These are phyloP conservation scores for Pseudocercospora cruenta DNA, from an alignment of 2,329 filamentous ascomycete species.

Conservation along the genomic window DNA sequence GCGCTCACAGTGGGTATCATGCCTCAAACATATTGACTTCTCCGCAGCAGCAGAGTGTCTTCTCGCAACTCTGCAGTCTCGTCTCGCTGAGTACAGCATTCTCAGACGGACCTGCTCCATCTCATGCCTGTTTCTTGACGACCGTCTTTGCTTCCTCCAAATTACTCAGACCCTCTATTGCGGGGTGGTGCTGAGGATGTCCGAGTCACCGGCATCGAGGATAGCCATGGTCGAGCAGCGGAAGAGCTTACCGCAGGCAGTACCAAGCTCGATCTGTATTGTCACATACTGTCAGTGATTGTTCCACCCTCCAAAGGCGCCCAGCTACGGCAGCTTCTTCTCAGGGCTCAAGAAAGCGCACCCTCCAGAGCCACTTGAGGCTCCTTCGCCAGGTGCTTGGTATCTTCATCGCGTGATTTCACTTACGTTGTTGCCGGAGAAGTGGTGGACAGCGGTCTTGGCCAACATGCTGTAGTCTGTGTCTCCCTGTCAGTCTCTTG, in stretches of 20 bases:
- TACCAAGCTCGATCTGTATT: constrained; percentile 91
- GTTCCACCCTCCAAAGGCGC: constrained; percentile 81
- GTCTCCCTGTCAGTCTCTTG: constrained; percentile 22
- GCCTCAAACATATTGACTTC: neutral
- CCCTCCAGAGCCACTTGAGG: constrained; percentile 42
- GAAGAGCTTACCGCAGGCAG: constrained; percentile 98
- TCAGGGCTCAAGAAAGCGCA: constrained; percentile 66
- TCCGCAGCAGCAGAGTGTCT: neutral
- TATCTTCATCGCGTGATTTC: constrained; percentile 16
- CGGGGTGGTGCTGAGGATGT: constrained; percentile 81
- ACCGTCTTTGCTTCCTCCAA: constrained; percentile 14
- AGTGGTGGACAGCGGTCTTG: constrained; percentile 97
- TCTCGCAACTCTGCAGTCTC: neutral
- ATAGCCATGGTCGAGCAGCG: constrained; percentile 96
- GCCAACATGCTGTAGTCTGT: constrained; percentile 80
- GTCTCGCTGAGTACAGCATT: neutral
- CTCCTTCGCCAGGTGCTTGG: constrained; percentile 41
- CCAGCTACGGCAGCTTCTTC: constrained; percentile 69
- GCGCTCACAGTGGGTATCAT: neutral
- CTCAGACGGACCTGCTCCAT: neutral
- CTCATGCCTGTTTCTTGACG: neutral
- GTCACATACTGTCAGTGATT: constrained; percentile 48
- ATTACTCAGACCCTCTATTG: constrained; percentile 38
- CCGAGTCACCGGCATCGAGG: constrained; percentile 93
- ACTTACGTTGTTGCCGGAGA: constrained; percentile 98